Base-by-base conservation (phyloP, 345 rosid genomes). In the Kernera saxatilis region DNA sequence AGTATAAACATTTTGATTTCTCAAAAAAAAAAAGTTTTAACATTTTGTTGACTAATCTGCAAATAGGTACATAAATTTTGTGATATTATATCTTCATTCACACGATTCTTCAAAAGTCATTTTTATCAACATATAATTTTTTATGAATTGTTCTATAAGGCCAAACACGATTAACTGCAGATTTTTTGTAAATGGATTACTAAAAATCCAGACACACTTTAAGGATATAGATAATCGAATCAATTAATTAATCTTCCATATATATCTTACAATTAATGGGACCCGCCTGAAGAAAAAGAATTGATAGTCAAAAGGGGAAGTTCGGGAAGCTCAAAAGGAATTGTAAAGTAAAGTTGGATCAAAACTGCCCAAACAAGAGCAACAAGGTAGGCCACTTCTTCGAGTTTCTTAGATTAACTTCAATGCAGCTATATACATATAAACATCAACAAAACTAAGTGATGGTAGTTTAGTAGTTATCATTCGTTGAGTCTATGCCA, bases 311-410 rank as follows among this genome's bases (percentile, higher is more conserved):
- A 44, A 56, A 19, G 30, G 30, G 22, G 33, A 56, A 44, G 17
- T 18, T 55, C 32, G 44, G 72, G 55, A 46, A 55, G 44, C 72
- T 53, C 39, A 52, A 17, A 67, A 67, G 58, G 37, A 63, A 67
- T 25, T 53, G 41, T 26, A 53, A 69, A 55, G 48, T 35, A 55
- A 30, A 55, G 53, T 27, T 67, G 25, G 49, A 43, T 62, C 3
- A 43, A 43, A 59, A 48, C 69, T 64, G 15, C 69, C 57, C 69
- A 64, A 66, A 51, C 4, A 67, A 52, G 22, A 54, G 39, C 63
- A 39, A 3, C 49, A 60, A 25, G 35, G 33, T 61, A 15, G 8
- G n/a, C 35, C 18, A 58, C 23, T 21, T 36, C 46, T 36, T 12
- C 14, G 10, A 36, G 29, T 58, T 58, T 19, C 19, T 39, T 21